phyloP scores from a whole-genome alignment of 345 rosid species.

The Arabidopsis thaliana region TAIR10.1 NC_003075.7:16523001-16523500 shows the following conservation, averaged over 20 bases:
- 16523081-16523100: conserved; percentile 31
- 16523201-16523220: neutral
- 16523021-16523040: conserved; percentile 23
- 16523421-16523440: neutral
- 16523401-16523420: neutral
- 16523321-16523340: neutral
- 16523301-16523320: neutral
- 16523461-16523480: neutral
- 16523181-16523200: neutral
- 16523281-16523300: neutral
- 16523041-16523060: conserved; percentile 19
- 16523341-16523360: neutral
- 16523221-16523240: conserved; percentile 7
- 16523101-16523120: conserved; percentile 34
- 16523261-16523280: neutral
- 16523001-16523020: conserved; percentile 20
- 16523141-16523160: conserved; percentile 42
- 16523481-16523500: conserved; percentile 6
- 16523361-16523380: neutral
- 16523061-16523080: neutral
- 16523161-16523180: conserved; percentile 32
- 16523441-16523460: neutral
- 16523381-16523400: neutral
- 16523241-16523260: neutral
- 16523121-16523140: conserved; percentile 44